Percentiles rank a stretch among this genome's conserved stretches.
Conservation (phyloP, 2,329 filamentous ascomycete species). For the Fusarium falciforme region DNA sequence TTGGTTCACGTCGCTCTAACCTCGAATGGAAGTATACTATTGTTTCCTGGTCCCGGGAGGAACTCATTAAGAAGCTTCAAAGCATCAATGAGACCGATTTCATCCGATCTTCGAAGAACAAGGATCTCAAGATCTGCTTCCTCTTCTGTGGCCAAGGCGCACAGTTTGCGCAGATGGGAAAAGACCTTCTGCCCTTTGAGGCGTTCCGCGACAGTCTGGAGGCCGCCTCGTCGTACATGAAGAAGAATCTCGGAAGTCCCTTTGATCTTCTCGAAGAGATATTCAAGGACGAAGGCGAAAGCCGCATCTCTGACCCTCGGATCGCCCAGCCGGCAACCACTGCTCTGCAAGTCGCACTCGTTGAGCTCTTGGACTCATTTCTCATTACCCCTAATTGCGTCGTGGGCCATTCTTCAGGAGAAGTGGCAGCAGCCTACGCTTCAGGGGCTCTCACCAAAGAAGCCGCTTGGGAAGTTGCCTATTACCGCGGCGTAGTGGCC, state of each 20-base stretch:
- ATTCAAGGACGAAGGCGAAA: constrained; percentile 37
- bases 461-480: constrained; percentile 56
- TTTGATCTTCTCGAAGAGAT: constrained; percentile 54
- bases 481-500: constrained; percentile 53
- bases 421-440: constrained; percentile 59
- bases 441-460: constrained; percentile 50
- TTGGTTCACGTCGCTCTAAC: constrained; percentile 57
- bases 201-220: constrained; percentile 55
- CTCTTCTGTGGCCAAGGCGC: constrained; percentile 58
- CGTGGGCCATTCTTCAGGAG: constrained; percentile 60
- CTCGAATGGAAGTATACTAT: constrained; percentile 57
- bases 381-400: constrained; percentile 49
- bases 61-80: constrained; percentile 48
- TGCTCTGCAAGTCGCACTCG: constrained; percentile 55
- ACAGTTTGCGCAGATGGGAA: constrained; percentile 57
- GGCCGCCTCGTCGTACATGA: constrained; percentile 48
- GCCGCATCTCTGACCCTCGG: constrained; percentile 48
- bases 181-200: constrained; percentile 54
- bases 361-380: constrained; percentile 53
- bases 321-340: constrained; percentile 57
- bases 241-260: constrained; percentile 42
- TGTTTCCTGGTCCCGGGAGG: constrained; percentile 48
- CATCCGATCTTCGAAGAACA: constrained; percentile 42
- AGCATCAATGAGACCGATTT: constrained; percentile 27
- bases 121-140: constrained; percentile 51